These are phyloP conservation scores for Claviceps monticola DNA, from an alignment of 2,329 filamentous ascomycete genomes.

Conservation along the genomic window DNA sequence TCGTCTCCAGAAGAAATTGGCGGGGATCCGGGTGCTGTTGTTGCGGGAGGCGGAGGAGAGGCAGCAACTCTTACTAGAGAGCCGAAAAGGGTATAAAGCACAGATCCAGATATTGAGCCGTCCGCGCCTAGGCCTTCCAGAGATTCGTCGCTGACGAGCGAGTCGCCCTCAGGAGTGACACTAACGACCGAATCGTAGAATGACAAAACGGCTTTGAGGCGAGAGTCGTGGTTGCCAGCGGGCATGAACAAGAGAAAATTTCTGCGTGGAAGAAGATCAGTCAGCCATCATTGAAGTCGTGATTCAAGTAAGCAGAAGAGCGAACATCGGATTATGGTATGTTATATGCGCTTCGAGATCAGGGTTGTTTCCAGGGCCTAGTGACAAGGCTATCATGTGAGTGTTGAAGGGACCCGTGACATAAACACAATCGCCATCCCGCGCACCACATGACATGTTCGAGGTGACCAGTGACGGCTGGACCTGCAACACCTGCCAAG, in stretches of 20 bases:
- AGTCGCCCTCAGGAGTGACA: constrained; percentile 88
- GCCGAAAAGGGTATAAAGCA: constrained; percentile 63
- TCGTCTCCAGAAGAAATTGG: not conserved
- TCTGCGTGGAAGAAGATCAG: constrained; percentile 28
- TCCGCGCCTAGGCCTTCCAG: constrained; percentile 89
- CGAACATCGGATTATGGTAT: too few species aligned
- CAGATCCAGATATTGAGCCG: constrained; percentile 33
- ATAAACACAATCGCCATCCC: not conserved
- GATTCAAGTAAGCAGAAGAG: not conserved
- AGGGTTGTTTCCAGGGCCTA: too few species aligned
- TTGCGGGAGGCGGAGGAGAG: constrained; percentile 27
- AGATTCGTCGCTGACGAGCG: constrained; percentile 77
- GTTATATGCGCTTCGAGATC: too few species aligned
- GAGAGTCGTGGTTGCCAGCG: constrained; percentile 45
- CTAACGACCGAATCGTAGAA: constrained; percentile 86
- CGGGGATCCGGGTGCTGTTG: constrained; percentile 6
- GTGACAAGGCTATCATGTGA: too few species aligned
- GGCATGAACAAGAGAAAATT: constrained; percentile 90
- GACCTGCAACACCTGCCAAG: not conserved
- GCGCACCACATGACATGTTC: not conserved
- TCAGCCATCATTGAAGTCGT: constrained; percentile 2
- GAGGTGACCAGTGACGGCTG: constrained; percentile 1
- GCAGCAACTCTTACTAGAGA: constrained; percentile 54
- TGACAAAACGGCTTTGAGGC: constrained; percentile 69
- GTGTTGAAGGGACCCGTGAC: too few species aligned